Conservation (phyloP, 2,329 filamentous ascomycete species). For the Emericellopsis atlantica region DNA sequence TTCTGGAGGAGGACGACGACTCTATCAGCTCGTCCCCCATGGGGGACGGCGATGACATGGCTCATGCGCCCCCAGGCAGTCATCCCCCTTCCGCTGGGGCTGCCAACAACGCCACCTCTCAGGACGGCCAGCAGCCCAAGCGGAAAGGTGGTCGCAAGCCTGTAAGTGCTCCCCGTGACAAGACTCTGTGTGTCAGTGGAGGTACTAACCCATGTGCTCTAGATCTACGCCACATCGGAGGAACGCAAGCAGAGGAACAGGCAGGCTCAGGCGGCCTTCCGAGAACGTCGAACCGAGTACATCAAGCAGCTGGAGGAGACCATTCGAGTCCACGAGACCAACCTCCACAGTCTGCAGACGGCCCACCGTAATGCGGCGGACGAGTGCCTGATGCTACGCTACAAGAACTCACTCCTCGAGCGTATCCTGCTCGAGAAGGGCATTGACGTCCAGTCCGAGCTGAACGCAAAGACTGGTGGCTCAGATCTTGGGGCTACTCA, state of each 20-base stretch:
- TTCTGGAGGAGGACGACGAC: slow-evolving; percentile 43
- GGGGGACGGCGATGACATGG: slow-evolving; percentile 35
- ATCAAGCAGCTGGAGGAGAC: slow-evolving; percentile 98
- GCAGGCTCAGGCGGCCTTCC: slow-evolving; percentile 93
- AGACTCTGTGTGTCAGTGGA: neutral
- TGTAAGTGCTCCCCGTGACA: slow-evolving; percentile 44
- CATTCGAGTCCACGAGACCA: slow-evolving; percentile 94
- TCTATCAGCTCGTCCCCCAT: slow-evolving; percentile 44
- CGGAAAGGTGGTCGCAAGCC: slow-evolving; percentile 96
- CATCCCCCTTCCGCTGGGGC: slow-evolving; percentile 4
- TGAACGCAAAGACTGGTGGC: slow-evolving; percentile 84
- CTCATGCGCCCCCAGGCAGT: slow-evolving; percentile 15
- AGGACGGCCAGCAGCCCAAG: slow-evolving; percentile 62
- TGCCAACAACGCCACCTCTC: slow-evolving; percentile 19
- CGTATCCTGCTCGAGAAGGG: slow-evolving; percentile 94
- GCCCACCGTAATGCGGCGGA: slow-evolving; percentile 90
- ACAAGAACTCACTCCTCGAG: slow-evolving; percentile 95
- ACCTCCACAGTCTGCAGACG: slow-evolving; percentile 81
- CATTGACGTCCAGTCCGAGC: slow-evolving; percentile 93
- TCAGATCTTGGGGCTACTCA: slow-evolving; percentile 63
- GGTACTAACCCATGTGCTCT: slow-evolving; percentile 2
- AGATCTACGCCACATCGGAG: slow-evolving; percentile 98
- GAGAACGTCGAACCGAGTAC: slow-evolving; percentile 93
- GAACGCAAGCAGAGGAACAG: slow-evolving; percentile 96
- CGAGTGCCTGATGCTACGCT: slow-evolving; percentile 94